A percentile compares a stretch with the other conserved stretches of the same genome.
phyloP scores from a whole-genome alignment of 164 flowering plant genomes.

The Macadamia integrifolia region DNA sequence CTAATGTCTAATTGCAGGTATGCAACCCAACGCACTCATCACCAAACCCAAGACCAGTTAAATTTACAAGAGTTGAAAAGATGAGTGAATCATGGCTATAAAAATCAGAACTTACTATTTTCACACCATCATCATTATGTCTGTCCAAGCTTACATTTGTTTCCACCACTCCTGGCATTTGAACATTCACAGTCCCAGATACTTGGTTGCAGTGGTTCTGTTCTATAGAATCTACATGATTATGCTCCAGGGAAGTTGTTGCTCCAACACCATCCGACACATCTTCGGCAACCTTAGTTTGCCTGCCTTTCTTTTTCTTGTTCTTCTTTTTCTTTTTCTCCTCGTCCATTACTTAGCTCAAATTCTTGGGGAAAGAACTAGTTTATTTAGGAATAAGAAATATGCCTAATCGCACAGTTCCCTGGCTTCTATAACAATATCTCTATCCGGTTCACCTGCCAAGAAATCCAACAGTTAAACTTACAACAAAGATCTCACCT shows the following conservation, averaged over 20 bases:
- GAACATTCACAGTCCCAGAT: conserved; percentile 11
- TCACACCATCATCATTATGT: conserved; percentile 14
- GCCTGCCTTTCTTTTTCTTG: conserved; percentile 55
- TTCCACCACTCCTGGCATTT: conserved; percentile 16
- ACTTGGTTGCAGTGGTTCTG: conserved; percentile 13
- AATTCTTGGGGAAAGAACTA: background rate
- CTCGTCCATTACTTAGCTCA: conserved; percentile 32
- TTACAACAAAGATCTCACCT: too few relatives aligned
- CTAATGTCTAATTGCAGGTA: background rate
- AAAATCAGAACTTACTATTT: conserved; percentile 20
- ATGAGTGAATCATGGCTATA: background rate
- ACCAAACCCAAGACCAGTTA: background rate
- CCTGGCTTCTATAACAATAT: too few relatives aligned
- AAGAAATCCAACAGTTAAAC: too few relatives aligned
- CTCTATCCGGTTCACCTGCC: too few relatives aligned
- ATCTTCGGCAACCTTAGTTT: conserved; percentile 26
- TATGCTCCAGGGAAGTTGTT: conserved; percentile 15
- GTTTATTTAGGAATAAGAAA: too few relatives aligned
- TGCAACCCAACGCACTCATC: background rate
- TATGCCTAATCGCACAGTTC: too few relatives aligned
- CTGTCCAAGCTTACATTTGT: conserved; percentile 15
- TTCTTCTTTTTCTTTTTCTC: conserved; percentile 51
- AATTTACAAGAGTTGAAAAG: too few relatives aligned
- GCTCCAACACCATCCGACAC: conserved; percentile 10
- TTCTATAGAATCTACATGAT: conserved; percentile 7